Evolutionary conservation across 192 early-diverging fungal species (phyloP), one percentile per base, ranked within the genome.

Genomic region (Phlyctochytrium arcticum): DNA sequence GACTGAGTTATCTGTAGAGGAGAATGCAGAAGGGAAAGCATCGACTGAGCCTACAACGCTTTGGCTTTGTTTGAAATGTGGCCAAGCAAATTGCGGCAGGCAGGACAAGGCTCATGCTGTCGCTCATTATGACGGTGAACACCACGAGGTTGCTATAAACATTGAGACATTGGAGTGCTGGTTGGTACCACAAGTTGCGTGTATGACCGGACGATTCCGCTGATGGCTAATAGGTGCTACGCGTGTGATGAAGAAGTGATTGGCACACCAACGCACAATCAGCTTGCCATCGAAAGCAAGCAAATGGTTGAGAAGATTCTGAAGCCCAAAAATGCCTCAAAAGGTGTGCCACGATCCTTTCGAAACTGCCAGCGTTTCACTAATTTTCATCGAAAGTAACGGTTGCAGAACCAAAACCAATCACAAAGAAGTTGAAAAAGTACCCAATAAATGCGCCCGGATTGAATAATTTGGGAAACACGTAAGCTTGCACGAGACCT

Each of bases 401-500:
- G n/a, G n/a, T n/a, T n/a, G n/a, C n/a, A 8, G 30, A 67, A 54
- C 35, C 17, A 3, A 15, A 23, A 30, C 7, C 6, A 10, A 69
- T 35, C 50, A 51, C 42, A 6, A 60, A 50, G 24, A 57, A 62
- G 44, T 55, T 42, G 10, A 24, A 34, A 4, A 57, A 69, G 35
- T 42, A 21, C 15, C 33, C 21, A 12, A 39, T 56, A 3, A 53
- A 35, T 8, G 56, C 67, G 10, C 82, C 86, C 3, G 89, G 89
- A 0, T 66, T 91, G 10, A 58, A 47, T 12, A 91, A 91, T 55
- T 75, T 91, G 47, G 88, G 89, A 17, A 90, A 91, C 50, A 90
- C 90, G 54, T 63, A 31, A 48, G 59, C 30, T 2, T 6, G 33
- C 1, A 36, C 34, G 36, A 6, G 23, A 1, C 34, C 1, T 44